These are phyloP conservation scores for Hericium coralloides DNA, from an alignment of 768 basidiomycete genomes.

Conservation along the genomic window DNA sequence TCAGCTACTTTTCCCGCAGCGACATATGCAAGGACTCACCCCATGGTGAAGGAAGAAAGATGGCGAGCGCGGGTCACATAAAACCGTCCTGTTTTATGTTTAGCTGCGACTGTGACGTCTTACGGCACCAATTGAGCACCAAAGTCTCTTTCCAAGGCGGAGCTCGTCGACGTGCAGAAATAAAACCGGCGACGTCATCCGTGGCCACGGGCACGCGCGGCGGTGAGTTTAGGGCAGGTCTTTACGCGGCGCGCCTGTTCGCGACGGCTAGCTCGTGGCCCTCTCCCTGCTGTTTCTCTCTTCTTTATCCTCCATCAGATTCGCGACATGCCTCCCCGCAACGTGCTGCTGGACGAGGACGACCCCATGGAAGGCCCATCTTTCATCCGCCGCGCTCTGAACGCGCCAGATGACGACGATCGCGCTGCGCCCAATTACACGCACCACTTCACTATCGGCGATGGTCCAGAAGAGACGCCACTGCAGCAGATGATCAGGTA, in stretches of 20 bases:
- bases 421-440: neutral
- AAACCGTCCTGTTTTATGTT: neutral
- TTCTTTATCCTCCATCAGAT: neutral
- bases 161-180: neutral
- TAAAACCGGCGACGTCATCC: neutral
- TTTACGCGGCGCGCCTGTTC: neutral
- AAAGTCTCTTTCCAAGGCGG: neutral
- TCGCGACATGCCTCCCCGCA: slow-evolving; percentile 10
- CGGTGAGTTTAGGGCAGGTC: neutral
- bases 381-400: neutral
- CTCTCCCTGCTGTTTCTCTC: too few species aligned
- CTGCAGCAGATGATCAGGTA: slow-evolving; percentile 66
- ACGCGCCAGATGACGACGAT: neutral
- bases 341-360: slow-evolving; percentile 9
- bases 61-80: neutral
- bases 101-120: neutral
- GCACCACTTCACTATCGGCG: slow-evolving; percentile 3
- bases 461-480: slow-evolving; percentile 39
- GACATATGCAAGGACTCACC: neutral
- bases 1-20: neutral
- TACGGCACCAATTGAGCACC: neutral
- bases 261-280: too few species aligned
- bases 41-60: neutral
- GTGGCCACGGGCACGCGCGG: neutral
- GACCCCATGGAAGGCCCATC: slow-evolving; percentile 10